A percentile compares a stretch with the other conserved stretches of the same genome.
These are phyloP conservation scores for Fusarium tuaranense DNA, from an alignment of 2,329 filamentous ascomycete genomes.

Conservation along the genomic window DNA sequence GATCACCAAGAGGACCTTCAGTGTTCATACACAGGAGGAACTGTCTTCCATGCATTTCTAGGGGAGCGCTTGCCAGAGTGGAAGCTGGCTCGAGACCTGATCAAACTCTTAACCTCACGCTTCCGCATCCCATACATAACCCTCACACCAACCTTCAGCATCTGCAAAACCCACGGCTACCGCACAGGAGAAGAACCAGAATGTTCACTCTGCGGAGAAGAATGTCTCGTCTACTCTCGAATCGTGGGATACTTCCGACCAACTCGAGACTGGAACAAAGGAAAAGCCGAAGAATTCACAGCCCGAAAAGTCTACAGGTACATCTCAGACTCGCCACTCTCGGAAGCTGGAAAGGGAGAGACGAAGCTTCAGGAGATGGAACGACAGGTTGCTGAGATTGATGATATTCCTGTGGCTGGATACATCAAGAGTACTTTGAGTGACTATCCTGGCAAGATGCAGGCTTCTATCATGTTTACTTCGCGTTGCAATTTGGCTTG, in stretches of 20 bases:
- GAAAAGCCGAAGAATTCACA: conserved; percentile 36
- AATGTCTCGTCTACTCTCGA: conserved; percentile 37
- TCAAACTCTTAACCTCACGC: conserved; percentile 34
- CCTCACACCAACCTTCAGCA: conserved; percentile 40
- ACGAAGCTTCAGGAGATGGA: conserved; percentile 10
- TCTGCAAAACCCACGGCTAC: conserved; percentile 37
- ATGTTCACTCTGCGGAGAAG: conserved; percentile 18
- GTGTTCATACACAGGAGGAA: conserved; percentile 40
- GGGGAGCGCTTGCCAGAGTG: conserved; percentile 35
- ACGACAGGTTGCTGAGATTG: conserved; percentile 15
- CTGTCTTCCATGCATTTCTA: conserved; percentile 41
- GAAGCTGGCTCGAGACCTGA: conserved; percentile 33
- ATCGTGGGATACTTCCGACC: conserved; percentile 41
- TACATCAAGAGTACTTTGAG: conserved; percentile 38
- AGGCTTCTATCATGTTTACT: conserved; percentile 41
- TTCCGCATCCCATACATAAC: conserved; percentile 40
- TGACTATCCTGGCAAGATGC: conserved; percentile 39
- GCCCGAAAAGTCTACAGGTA: conserved; percentile 34
- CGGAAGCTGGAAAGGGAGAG: not conserved
- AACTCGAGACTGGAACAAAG: conserved; percentile 39
- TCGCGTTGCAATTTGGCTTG: conserved; percentile 39
- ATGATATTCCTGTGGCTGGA: conserved; percentile 32
- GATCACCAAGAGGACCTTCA: conserved; percentile 36
- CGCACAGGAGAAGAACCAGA: conserved; percentile 29
- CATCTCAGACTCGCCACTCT: not conserved